Evolutionary conservation across 495 filamentous ascomycete species (phyloP).

Genomic region (Penicillium psychrofluorescens): DNA sequence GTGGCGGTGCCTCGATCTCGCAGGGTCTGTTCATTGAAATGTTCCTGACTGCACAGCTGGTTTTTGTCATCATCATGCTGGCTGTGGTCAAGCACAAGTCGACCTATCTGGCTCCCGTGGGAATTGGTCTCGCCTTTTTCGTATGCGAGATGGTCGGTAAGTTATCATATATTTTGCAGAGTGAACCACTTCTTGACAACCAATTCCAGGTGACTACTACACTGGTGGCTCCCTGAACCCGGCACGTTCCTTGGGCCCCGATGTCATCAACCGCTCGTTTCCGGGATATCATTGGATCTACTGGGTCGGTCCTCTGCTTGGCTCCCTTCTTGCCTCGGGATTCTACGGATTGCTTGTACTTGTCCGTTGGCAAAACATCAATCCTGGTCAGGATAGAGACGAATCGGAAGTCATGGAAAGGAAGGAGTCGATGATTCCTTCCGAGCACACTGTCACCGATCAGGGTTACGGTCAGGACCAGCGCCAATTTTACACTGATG

Average conservation of each 20-base stretch:
- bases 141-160: constrained; percentile 59
- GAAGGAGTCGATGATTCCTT: constrained; percentile 2
- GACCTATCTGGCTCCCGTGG: constrained; percentile 72
- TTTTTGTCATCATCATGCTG: constrained; percentile 76
- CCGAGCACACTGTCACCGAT: constrained; percentile 9
- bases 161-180: neutral
- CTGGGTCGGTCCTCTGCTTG: constrained; percentile 61
- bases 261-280: constrained; percentile 58
- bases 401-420: constrained; percentile 26
- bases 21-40: constrained; percentile 76
- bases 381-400: constrained; percentile 62
- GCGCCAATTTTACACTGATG: too few relatives aligned
- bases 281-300: constrained; percentile 48
- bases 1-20: constrained; percentile 45
- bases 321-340: constrained; percentile 55
- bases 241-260: constrained; percentile 65
- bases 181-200: neutral
- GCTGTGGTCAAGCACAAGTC: constrained; percentile 77
- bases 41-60: constrained; percentile 70
- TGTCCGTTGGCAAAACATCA: constrained; percentile 70
- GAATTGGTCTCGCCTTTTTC: constrained; percentile 68
- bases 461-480: neutral
- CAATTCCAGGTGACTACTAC: constrained; percentile 51
- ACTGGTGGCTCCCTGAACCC: constrained; percentile 71
- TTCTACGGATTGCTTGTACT: constrained; percentile 62